These are phyloP conservation scores for Alnus rubra DNA, from an alignment of 306 rosid genomes.

Conservation along the genomic window DNA sequence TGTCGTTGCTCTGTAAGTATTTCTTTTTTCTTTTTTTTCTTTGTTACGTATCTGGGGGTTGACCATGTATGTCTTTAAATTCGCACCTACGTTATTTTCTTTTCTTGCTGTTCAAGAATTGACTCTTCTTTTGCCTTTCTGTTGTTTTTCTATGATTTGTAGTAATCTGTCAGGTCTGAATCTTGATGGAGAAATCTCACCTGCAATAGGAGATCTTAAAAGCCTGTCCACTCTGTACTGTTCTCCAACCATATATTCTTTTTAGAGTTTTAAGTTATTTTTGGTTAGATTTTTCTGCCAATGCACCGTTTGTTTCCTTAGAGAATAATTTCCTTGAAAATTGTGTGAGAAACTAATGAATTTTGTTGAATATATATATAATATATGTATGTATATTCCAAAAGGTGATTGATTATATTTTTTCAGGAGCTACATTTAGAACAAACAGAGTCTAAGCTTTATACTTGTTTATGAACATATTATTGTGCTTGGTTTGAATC, in stretches of 20 bases:
- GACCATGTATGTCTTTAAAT: background rate
- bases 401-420: background rate
- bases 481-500: background rate
- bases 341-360: background rate
- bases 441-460: background rate
- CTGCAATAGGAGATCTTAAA: slow-evolving; percentile 77
- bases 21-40: background rate
- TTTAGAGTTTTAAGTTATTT: background rate
- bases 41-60: background rate
- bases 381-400: too few species aligned
- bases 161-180: slow-evolving; percentile 87
- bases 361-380: background rate
- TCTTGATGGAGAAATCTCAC: slow-evolving; percentile 93
- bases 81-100: background rate
- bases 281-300: background rate
- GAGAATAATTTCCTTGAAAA: background rate
- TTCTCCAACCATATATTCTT: slow-evolving; percentile 1
- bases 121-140: slow-evolving; percentile 4
- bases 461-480: background rate
- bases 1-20: slow-evolving; percentile 83
- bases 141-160: slow-evolving; percentile 25
- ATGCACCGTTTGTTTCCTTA: background rate
- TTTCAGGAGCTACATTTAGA: background rate
- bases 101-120: slow-evolving; percentile 1
- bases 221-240: slow-evolving; percentile 67